Evolutionary conservation across 2,329 filamentous ascomycete species (phyloP).

Genomic region (Calonectria hongkongensis): DNA sequence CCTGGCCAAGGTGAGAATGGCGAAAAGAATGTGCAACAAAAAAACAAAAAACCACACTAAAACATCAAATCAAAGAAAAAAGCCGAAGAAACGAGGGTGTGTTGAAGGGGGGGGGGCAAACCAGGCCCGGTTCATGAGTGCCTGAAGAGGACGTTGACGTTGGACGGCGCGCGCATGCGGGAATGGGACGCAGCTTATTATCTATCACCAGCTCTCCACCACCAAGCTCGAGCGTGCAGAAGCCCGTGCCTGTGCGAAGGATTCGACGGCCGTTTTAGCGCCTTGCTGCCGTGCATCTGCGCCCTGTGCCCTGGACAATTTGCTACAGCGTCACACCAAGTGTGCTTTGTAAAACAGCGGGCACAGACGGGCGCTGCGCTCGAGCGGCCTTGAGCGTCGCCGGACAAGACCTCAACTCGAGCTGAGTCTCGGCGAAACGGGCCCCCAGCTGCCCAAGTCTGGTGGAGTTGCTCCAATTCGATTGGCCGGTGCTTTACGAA

Average conservation of each 20-base stretch:
- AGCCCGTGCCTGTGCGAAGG: neutral
- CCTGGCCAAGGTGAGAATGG: neutral
- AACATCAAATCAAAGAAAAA: neutral
- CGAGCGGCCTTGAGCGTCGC: neutral
- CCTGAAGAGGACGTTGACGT: neutral
- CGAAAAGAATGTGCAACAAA: neutral
- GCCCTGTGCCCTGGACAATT: constrained; percentile 11
- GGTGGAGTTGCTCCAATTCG: neutral
- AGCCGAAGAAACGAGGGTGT: neutral
- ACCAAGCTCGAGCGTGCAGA: neutral
- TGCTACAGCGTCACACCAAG: constrained; percentile 10
- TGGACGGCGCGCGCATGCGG: neutral
- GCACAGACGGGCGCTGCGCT: neutral
- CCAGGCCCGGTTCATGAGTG: constrained; percentile 18
- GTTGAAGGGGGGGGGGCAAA: neutral
- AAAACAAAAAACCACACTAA: neutral
- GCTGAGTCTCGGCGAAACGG: neutral
- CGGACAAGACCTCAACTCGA: neutral
- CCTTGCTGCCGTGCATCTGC: constrained; percentile 11
- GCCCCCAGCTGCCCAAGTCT: neutral
- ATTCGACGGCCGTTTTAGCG: constrained; percentile 19
- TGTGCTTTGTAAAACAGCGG: neutral
- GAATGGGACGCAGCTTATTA: neutral
- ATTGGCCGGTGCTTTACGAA: too few species aligned
- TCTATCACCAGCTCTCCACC: neutral